Conservation (phyloP, 78 protist species). For the Monocercomonoides exilis region DNA sequence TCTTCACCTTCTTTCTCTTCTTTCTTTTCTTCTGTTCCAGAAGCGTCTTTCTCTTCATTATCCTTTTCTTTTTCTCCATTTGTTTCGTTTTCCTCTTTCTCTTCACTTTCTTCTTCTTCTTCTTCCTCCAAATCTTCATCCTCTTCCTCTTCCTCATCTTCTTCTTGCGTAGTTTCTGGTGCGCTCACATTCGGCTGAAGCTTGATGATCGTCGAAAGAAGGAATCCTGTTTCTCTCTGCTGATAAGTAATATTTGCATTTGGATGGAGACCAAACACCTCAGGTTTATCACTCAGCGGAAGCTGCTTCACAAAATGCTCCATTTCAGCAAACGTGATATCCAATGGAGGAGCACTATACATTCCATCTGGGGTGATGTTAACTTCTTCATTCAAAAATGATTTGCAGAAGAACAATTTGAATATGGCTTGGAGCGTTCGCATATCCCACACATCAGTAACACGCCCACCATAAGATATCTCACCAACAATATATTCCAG, state of each 20-base stretch:
- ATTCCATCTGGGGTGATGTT: neutral
- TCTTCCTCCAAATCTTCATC: neutral
- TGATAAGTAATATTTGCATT: constrained; percentile 54
- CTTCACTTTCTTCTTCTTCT: neutral
- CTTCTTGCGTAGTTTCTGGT: neutral
- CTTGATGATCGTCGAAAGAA: constrained; percentile 26
- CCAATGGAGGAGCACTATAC: neutral
- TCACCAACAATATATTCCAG: constrained; percentile 17
- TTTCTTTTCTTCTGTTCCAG: neutral
- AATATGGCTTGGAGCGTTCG: neutral
- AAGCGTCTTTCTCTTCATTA: neutral
- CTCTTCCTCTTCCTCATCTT: neutral
- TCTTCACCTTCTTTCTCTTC: neutral
- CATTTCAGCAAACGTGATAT: neutral
- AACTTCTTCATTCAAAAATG: neutral
- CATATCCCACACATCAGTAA: constrained; percentile 42
- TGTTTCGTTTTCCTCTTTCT: neutral
- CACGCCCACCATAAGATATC: constrained; percentile 47
- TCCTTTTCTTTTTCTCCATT: neutral
- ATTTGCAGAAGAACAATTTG: neutral
- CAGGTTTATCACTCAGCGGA: constrained; percentile 13
- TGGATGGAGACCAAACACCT: constrained; percentile 49
- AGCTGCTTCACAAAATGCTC: neutral
- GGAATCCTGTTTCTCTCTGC: constrained; percentile 14
- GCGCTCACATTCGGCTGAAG: constrained; percentile 29